These are phyloP conservation scores for Gryganskiella cystojenkinii DNA, from an alignment of 192 early-diverging fungal genomes.

Conservation along the genomic window DNA sequence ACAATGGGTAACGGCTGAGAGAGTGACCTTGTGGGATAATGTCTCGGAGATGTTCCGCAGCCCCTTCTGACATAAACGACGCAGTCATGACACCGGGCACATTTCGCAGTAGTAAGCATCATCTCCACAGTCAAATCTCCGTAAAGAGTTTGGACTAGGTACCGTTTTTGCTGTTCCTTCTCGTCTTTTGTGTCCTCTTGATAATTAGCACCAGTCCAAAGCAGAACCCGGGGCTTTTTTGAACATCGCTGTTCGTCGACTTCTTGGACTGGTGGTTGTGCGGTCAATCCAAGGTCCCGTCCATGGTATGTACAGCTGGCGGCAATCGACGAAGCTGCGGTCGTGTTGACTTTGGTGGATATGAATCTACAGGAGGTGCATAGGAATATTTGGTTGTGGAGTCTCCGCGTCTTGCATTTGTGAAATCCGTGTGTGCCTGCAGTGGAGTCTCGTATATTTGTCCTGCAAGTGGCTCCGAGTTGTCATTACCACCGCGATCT, in stretches of 20 bases:
- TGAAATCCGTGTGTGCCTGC: not conserved
- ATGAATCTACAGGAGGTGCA: not conserved
- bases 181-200: conserved; percentile 13
- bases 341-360: not conserved
- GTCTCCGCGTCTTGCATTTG: not conserved
- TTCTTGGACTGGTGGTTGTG: conserved; percentile 17
- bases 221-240: conserved; percentile 15
- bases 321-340: conserved; percentile 7
- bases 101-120: conserved; percentile 18
- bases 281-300: conserved; percentile 8
- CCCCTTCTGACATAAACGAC: conserved; percentile 22
- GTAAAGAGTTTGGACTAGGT: conserved; percentile 10
- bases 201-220: conserved; percentile 13
- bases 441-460: not conserved
- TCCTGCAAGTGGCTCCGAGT: not conserved
- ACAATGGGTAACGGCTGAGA: not conserved
- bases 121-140: conserved; percentile 8
- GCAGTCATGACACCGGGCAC: conserved; percentile 23
- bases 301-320: conserved; percentile 4
- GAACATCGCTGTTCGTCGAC: conserved; percentile 22
- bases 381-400: not conserved
- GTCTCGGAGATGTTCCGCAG: conserved; percentile 12
- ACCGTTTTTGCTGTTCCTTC: conserved; percentile 15
- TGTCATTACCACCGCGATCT: conserved; percentile 1
- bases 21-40: not conserved